A percentile compares a stretch with the other conserved stretches of the same genome.
phyloP scores from a whole-genome alignment of 164 flowering plant species.

The Umbellularia californica region DNA sequence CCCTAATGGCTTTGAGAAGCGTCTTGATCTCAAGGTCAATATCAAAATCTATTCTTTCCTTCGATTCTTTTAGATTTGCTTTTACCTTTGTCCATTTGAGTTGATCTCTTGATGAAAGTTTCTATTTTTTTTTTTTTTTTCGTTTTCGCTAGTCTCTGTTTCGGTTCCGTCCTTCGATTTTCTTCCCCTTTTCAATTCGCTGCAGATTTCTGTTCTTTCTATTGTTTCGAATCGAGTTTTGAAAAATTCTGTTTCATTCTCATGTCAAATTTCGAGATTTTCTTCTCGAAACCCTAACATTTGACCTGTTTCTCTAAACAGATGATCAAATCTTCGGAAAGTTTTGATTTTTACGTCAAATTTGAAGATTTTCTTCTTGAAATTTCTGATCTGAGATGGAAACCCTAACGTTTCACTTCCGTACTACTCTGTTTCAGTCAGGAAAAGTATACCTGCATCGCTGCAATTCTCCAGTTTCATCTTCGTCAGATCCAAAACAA shows the following conservation, averaged over 20 bases:
- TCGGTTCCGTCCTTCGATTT: too few species aligned
- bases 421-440: constrained; percentile 6
- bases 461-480: constrained; percentile 35
- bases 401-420: too few species aligned
- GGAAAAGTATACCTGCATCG: constrained; percentile 57
- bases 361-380: neutral
- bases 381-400: too few species aligned
- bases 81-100: neutral
- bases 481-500: constrained; percentile 5
- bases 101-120: neutral
- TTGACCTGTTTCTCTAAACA: too few species aligned
- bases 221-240: too few species aligned
- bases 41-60: neutral
- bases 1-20: constrained; percentile 44
- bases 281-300: too few species aligned
- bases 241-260: too few species aligned
- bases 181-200: too few species aligned
- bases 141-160: neutral
- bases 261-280: too few species aligned
- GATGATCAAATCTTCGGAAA: too few species aligned
- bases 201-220: too few species aligned
- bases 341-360: too few species aligned
- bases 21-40: constrained; percentile 28
- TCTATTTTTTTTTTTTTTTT: neutral
- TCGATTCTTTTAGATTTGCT: neutral